Conservation (phyloP, 176 grass and related monocot genomes). For the Saccharum spontaneum region DNA sequence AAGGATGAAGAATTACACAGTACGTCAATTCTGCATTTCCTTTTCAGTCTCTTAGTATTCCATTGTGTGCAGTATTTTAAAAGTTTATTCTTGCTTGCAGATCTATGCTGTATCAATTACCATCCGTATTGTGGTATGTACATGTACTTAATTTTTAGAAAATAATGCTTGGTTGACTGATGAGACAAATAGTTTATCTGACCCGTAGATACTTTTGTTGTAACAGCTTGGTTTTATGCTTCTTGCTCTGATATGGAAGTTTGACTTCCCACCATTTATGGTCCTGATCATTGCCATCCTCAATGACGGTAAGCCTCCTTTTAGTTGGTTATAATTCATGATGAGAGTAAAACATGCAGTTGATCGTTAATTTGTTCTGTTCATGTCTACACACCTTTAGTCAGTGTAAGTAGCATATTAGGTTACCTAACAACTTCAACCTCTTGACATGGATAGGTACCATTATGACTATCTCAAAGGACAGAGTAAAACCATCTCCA, state of each 20-base stretch:
- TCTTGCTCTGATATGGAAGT: constrained; percentile 85
- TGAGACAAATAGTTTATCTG: constrained; percentile 15
- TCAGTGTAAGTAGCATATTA: constrained; percentile 10
- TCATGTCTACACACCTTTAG: not conserved
- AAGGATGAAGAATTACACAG: constrained; percentile 92
- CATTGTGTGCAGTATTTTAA: constrained; percentile 15
- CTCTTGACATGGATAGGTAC: constrained; percentile 51
- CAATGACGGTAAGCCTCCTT: constrained; percentile 69
- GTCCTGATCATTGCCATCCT: constrained; percentile 94
- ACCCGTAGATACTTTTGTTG: not conserved
- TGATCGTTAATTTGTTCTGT: not conserved
- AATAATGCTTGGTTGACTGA: not conserved
- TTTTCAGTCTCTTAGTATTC: not conserved
- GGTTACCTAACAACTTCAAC: not conserved
- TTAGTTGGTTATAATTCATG: not conserved
- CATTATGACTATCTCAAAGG: constrained; percentile 96
- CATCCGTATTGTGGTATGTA: constrained; percentile 91
- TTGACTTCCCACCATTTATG: constrained; percentile 94
- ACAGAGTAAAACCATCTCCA: constrained; percentile 89
- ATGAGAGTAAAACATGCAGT: constrained; percentile 1
- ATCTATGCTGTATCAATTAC: constrained; percentile 97
- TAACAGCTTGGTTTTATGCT: constrained; percentile 93
- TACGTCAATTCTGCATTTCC: constrained; percentile 28
- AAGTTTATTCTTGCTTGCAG: constrained; percentile 44
- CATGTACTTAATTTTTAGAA: not conserved